Evolutionary conservation across 1,284 basidiomycete species (phyloP).

Genomic region (Phaffia rhodozyma): DNA sequence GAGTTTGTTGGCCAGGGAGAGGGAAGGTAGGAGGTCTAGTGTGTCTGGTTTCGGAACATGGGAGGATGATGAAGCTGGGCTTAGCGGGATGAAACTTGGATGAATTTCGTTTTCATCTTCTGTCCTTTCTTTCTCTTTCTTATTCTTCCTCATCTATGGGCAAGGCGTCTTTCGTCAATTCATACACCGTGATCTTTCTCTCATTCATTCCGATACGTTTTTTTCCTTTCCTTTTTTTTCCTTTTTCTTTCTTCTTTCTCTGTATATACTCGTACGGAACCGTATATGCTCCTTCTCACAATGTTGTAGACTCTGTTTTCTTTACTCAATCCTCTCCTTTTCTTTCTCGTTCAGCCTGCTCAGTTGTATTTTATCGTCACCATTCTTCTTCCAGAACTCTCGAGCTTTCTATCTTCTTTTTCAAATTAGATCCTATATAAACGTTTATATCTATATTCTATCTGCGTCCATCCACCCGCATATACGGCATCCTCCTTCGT

Average conservation of each 20-base stretch:
- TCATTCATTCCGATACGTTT: no score
- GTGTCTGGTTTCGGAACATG: neutral
- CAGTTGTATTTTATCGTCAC: no score
- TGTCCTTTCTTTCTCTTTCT: no score
- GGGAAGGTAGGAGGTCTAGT: neutral
- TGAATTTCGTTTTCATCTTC: neutral
- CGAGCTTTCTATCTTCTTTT: neutral
- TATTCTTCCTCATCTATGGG: neutral
- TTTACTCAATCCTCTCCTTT: neutral
- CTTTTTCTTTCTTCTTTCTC: neutral
- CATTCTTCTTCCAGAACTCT: no score
- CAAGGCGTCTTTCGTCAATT: neutral
- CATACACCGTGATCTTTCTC: no score
- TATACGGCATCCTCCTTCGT: neutral
- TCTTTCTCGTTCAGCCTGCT: neutral
- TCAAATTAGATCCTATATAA: neutral
- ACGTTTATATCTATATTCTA: neutral
- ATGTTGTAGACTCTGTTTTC: neutral
- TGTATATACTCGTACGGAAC: neutral
- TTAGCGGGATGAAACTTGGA: neutral
- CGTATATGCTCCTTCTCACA: neutral
- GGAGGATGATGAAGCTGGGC: constrained; percentile 3
- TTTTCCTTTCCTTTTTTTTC: neutral
- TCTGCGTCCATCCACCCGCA: neutral
- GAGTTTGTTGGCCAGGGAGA: neutral